phyloP scores from a whole-genome alignment of 2,329 filamentous ascomycete genomes.

The Pseudocercospora ulei region DNA sequence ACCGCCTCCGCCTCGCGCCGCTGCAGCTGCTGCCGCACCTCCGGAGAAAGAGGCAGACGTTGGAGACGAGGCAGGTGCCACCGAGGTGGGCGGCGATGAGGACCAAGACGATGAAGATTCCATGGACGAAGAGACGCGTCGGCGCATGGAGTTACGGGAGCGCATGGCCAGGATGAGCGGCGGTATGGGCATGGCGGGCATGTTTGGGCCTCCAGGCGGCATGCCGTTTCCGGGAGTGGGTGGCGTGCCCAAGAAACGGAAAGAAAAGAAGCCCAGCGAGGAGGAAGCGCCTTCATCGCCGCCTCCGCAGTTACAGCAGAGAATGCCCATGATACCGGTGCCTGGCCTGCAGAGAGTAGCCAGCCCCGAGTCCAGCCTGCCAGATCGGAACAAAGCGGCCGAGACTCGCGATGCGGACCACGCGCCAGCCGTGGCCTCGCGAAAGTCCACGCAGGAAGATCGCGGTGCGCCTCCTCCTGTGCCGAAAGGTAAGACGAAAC shows the following conservation, averaged over 20 bases:
- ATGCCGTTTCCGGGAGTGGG: conserved; percentile 50
- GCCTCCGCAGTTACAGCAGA: conserved; percentile 28
- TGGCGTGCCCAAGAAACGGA: conserved; percentile 44
- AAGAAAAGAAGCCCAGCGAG: conserved; percentile 34
- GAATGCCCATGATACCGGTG: conserved; percentile 48
- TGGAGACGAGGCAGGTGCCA: conserved; percentile 43
- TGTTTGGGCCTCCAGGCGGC: conserved; percentile 67
- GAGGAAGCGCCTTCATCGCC: conserved; percentile 27
- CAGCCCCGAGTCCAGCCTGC: conserved; percentile 44
- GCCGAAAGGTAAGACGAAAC: conserved; percentile 44
- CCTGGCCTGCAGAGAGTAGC: conserved; percentile 52
- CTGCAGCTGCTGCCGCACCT: conserved; percentile 30
- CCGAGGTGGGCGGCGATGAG: conserved; percentile 41
- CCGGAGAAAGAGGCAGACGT: conserved; percentile 40
- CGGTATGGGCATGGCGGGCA: conserved; percentile 90
- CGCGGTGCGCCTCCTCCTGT: conserved; percentile 37
- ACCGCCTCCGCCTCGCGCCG: conserved; percentile 36
- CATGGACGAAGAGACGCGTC: conserved; percentile 73
- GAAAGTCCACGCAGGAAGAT: conserved; percentile 35
- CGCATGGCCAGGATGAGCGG: conserved; percentile 98
- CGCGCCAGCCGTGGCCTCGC: conserved; percentile 38
- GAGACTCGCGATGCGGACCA: conserved; percentile 49
- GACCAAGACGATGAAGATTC: conserved; percentile 75
- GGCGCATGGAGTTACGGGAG: conserved; percentile 78
- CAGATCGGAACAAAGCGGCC: conserved; percentile 3